Evolutionary conservation across 352 stramenopile species (phyloP), one percentile per base, ranked within the genome.

Genomic region (Phytophthora gonapodyides): DNA sequence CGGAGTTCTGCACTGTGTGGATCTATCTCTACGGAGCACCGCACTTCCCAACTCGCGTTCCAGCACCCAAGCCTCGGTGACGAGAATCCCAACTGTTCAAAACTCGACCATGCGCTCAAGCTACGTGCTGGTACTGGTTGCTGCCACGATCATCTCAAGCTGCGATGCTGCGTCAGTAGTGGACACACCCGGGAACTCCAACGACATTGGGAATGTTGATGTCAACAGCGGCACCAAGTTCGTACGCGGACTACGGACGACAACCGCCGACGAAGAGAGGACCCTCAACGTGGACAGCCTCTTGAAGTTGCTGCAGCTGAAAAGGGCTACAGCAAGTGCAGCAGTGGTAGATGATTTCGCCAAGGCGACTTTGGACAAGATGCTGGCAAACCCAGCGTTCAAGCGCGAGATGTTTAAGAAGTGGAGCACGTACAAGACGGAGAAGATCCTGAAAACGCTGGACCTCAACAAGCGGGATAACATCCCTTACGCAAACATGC

Each of bases 401-500:
- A 55, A 55, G 7, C 33, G 8, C 31, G 33, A 44, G 11, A 55
- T 55, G 47, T 55, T 55, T 24, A 12, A 36, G n/a, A 34, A 27
- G 16, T 55, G 47, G 47, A 3, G 35, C 31, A 43, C 33, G 34
- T 36, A 44, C 33, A 34, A 7, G 8, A 44, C 34, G 16, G 21
- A 55, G 7, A 55, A 55, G 34, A 43, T 55, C 47, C 34, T 55
- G 2, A 9, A 4, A 13, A 24, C 35, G 3, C 9, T 55, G 16
- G 21, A 35, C 3, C 11, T 42, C 5, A 53, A 16, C 46, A 53
- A 53, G 33, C 33, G 11, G 47, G 19, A 55, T 2, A 55, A 55
- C 19, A 55, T 44, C 13, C 46, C n/a, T 17, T 53, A 53, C 15
- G 47, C 3, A 21, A 3, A 2, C 19, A 24, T 55, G 17, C 34